A percentile compares a stretch with the other conserved stretches of the same genome.
These are phyloP conservation scores for Aspergillus jensenii DNA, from an alignment of 2,329 filamentous ascomycete species.

Conservation along the genomic window DNA sequence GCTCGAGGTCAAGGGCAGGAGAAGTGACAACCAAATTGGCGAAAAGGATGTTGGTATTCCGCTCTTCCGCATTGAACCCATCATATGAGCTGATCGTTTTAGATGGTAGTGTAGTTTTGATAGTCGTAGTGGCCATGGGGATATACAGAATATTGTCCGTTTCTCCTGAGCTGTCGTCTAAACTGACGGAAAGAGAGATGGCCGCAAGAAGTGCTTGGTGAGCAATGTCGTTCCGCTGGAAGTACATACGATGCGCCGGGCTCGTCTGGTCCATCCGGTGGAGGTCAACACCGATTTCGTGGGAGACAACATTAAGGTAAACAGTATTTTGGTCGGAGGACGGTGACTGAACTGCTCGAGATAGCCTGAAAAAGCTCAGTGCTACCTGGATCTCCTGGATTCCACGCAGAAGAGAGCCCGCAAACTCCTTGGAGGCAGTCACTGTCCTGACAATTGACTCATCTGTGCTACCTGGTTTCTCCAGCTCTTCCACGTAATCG, in stretches of 20 bases:
- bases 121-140: slow-evolving; percentile 93
- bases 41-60: slow-evolving; percentile 94
- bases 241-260: slow-evolving; percentile 97
- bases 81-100: slow-evolving; percentile 83
- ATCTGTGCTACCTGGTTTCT: slow-evolving; percentile 64
- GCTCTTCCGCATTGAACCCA: slow-evolving; percentile 70
- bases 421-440: slow-evolving; percentile 88
- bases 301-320: slow-evolving; percentile 85
- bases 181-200: slow-evolving; percentile 84
- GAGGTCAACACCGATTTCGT: slow-evolving; percentile 91
- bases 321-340: slow-evolving; percentile 69
- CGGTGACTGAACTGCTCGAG: slow-evolving; percentile 71
- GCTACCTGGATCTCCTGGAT: slow-evolving; percentile 97
- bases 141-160: slow-evolving; percentile 88
- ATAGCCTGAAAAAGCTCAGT: slow-evolving; percentile 84
- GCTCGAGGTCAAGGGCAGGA: slow-evolving; percentile 88
- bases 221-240: slow-evolving; percentile 85
- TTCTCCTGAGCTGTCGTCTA: slow-evolving; percentile 85
- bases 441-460: slow-evolving; percentile 77
- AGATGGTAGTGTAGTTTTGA: slow-evolving; percentile 90
- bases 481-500: slow-evolving; percentile 73
- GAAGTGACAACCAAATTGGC: slow-evolving; percentile 96
- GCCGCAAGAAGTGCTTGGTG: slow-evolving; percentile 92
- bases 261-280: slow-evolving; percentile 89
- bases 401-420: slow-evolving; percentile 83